phyloP scores from a whole-genome alignment of 2,329 filamentous ascomycete species.

The Aspergillus transmontanensis region DNA sequence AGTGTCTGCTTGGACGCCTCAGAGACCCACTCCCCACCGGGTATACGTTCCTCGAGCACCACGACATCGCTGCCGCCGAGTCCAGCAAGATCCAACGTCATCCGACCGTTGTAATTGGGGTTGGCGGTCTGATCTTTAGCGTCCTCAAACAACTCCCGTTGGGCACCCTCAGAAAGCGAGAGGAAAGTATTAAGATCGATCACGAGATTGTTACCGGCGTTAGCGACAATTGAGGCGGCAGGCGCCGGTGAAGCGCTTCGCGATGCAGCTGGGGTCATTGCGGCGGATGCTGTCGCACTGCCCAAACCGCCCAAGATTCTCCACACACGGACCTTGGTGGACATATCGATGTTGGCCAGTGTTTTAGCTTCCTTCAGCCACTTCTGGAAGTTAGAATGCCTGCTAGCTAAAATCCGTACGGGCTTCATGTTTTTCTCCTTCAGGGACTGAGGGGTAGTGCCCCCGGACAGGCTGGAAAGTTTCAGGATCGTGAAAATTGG shows the following conservation, averaged over 20 bases:
- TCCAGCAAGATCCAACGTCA: constrained; percentile 66
- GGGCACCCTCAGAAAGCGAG: constrained; percentile 61
- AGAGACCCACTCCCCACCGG: constrained; percentile 56
- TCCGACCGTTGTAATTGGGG: constrained; percentile 74
- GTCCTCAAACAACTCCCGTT: constrained; percentile 65
- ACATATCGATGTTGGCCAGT: constrained; percentile 65
- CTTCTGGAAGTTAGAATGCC: constrained; percentile 68
- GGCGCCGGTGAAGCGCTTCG: constrained; percentile 49
- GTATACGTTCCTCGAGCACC: constrained; percentile 76
- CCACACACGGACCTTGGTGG: constrained; percentile 78
- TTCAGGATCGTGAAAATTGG: constrained; percentile 84
- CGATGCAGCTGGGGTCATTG: constrained; percentile 47
- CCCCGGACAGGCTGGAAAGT: constrained; percentile 62
- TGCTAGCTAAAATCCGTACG: constrained; percentile 69
- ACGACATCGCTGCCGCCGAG: constrained; percentile 74
- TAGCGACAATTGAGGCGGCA: constrained; percentile 43
- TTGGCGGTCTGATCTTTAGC: constrained; percentile 72
- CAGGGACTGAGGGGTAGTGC: constrained; percentile 61
- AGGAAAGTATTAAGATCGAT: constrained; percentile 66
- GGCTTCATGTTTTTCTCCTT: constrained; percentile 65
- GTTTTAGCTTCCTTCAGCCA: constrained; percentile 77
- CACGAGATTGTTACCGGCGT: constrained; percentile 54
- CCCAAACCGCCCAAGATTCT: constrained; percentile 55
- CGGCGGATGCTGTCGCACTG: constrained; percentile 47
- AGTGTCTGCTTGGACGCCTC: constrained; percentile 48